phyloP scores from a whole-genome alignment of 345 rosid species.

The Microcos paniculata region DNA sequence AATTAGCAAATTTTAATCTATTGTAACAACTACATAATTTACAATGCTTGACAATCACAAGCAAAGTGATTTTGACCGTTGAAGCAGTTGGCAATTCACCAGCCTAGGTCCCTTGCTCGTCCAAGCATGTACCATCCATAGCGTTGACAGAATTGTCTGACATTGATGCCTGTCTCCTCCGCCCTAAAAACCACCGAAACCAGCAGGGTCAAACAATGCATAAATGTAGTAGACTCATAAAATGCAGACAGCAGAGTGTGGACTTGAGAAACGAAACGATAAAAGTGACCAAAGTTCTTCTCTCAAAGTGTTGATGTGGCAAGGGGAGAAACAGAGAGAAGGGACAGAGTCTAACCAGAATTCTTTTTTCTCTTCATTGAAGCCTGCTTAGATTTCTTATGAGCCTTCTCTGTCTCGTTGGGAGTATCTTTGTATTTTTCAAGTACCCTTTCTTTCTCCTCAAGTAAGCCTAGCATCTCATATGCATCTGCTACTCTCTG shows the following conservation, averaged over 20 bases:
- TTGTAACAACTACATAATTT: not conserved
- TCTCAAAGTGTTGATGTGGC: not conserved
- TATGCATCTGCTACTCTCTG: conserved; percentile 81
- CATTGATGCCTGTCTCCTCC: not conserved
- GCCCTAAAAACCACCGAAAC: not conserved
- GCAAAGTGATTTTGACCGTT: not conserved
- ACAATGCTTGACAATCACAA: not conserved
- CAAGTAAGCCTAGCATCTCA: conserved; percentile 59
- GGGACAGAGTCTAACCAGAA: conserved; percentile 32
- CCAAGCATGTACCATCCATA: not conserved
- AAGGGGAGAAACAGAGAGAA: not conserved
- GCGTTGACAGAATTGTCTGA: not conserved
- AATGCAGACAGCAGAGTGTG: not conserved
- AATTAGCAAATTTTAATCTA: no score
- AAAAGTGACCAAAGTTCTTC: not conserved
- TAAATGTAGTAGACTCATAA: not conserved
- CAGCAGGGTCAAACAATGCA: not conserved
- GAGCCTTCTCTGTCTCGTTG: conserved; percentile 19
- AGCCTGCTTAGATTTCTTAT: conserved; percentile 31
- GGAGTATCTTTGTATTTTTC: conserved; percentile 61
- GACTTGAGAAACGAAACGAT: not conserved
- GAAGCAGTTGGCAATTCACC: not conserved
- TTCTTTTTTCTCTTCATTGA: conserved; percentile 42
- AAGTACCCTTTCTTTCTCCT: conserved; percentile 64
- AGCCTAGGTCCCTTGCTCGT: not conserved